Evolutionary conservation across 192 early-diverging fungal genomes (phyloP).

Genomic region (Tieghemiomyces parasiticus): DNA sequence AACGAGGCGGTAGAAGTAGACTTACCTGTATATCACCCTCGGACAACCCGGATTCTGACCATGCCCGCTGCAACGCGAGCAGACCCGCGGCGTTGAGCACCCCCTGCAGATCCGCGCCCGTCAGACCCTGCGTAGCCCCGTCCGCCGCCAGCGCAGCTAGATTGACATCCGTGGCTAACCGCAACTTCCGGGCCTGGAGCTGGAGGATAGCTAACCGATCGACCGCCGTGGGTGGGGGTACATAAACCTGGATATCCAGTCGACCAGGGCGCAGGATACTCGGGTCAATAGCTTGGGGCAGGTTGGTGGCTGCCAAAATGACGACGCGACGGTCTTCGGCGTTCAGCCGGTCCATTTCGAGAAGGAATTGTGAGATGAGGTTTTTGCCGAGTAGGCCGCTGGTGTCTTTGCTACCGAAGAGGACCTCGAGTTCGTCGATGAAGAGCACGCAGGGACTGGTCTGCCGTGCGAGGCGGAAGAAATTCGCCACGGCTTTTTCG

Average conservation of each 20-base stretch:
- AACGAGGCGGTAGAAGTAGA: too few species aligned
- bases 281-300: constrained; percentile 51
- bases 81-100: constrained; percentile 39
- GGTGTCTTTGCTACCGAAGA: constrained; percentile 58
- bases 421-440: constrained; percentile 85
- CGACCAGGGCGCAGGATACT: constrained; percentile 73
- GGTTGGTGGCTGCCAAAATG: constrained; percentile 80
- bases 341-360: constrained; percentile 59
- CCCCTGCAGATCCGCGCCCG: constrained; percentile 54
- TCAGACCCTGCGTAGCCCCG: constrained; percentile 37
- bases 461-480: constrained; percentile 56
- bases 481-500: constrained; percentile 68
- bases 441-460: constrained; percentile 73
- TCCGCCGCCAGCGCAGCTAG: constrained; percentile 24
- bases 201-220: constrained; percentile 52
- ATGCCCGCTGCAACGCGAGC: constrained; percentile 25
- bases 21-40: too few species aligned
- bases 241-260: constrained; percentile 59
- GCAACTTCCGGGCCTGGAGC: constrained; percentile 23
- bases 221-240: constrained; percentile 38
- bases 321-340: constrained; percentile 38
- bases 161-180: constrained; percentile 18
- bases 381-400: constrained; percentile 56
- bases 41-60: too few species aligned
- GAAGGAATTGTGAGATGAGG: constrained; percentile 58